Conservation (phyloP, 495 filamentous ascomycete species). For the Penicillium angulare region DNA sequence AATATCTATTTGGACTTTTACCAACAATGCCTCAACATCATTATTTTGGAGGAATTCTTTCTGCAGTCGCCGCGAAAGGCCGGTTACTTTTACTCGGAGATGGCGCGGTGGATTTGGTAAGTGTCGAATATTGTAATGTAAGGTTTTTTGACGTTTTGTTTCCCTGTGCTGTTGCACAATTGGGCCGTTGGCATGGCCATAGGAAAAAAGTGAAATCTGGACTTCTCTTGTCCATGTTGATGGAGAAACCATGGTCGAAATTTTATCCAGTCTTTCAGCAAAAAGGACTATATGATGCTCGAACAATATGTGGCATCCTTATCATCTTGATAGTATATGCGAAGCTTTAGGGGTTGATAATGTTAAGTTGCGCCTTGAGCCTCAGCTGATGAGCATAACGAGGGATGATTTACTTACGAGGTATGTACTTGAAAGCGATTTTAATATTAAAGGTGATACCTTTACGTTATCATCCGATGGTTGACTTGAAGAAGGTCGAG, state of each 20-base stretch:
- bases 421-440: too few relatives aligned
- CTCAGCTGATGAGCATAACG: too few relatives aligned
- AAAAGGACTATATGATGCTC: too few relatives aligned
- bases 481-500: too few relatives aligned
- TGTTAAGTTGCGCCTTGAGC: too few relatives aligned
- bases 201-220: constrained; percentile 5
- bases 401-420: too few relatives aligned
- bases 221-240: neutral
- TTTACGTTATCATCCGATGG: too few relatives aligned
- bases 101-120: constrained; percentile 10
- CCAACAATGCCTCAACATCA: constrained; percentile 1
- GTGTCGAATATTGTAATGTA: constrained; percentile 13
- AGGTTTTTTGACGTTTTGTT: neutral
- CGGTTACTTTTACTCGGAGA: constrained; percentile 7
- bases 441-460: too few relatives aligned
- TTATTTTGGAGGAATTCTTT: constrained; percentile 13
- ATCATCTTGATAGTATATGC: too few relatives aligned
- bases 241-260: neutral
- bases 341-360: too few relatives aligned
- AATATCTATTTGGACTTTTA: neutral
- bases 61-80: constrained; percentile 9
- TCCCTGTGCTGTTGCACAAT: neutral
- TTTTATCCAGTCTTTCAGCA: too few relatives aligned
- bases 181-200: constrained; percentile 12
- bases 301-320: too few relatives aligned